These are phyloP conservation scores for Russula dissimulans DNA, from an alignment of 768 basidiomycete species.

Conservation along the genomic window DNA sequence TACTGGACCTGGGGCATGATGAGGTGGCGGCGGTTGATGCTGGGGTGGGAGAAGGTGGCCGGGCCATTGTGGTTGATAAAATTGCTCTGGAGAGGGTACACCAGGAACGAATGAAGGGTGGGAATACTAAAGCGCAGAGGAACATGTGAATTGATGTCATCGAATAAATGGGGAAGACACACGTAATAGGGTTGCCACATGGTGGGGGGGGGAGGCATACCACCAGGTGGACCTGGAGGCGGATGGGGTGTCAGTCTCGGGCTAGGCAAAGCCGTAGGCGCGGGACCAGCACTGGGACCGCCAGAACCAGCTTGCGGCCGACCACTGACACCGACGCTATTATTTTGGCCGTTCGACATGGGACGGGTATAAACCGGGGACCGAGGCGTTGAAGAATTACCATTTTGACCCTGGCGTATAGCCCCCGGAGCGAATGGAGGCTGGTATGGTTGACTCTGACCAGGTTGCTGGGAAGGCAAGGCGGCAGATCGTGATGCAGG, in stretches of 20 bases:
- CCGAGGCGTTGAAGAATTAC: constrained; percentile 32
- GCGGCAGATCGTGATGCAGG: constrained; percentile 44
- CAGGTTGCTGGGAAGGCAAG: constrained; percentile 33
- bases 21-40: constrained; percentile 33
- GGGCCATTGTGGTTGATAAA: constrained; percentile 30
- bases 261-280: constrained; percentile 50
- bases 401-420: constrained; percentile 17
- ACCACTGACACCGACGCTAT: constrained; percentile 32
- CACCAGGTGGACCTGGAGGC: constrained; percentile 43
- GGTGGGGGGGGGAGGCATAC: constrained; percentile 35
- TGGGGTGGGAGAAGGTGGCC: constrained; percentile 25
- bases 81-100: constrained; percentile 34
- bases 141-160: constrained; percentile 8
- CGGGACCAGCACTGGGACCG: constrained; percentile 23
- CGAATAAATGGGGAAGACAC: constrained; percentile 27
- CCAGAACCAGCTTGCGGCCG: constrained; percentile 36
- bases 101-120: constrained; percentile 27
- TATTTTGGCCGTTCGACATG: constrained; percentile 41
- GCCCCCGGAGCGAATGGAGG: constrained; percentile 11
- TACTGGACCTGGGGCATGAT: constrained; percentile 39
- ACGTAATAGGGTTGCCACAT: constrained; percentile 51
- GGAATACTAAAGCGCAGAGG: constrained; percentile 21
- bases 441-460: constrained; percentile 8
- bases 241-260: constrained; percentile 58
- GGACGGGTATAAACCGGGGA: constrained; percentile 61